Base-by-base conservation (phyloP, 1,284 basidiomycete species). In the Sparassis latifolia region DNA sequence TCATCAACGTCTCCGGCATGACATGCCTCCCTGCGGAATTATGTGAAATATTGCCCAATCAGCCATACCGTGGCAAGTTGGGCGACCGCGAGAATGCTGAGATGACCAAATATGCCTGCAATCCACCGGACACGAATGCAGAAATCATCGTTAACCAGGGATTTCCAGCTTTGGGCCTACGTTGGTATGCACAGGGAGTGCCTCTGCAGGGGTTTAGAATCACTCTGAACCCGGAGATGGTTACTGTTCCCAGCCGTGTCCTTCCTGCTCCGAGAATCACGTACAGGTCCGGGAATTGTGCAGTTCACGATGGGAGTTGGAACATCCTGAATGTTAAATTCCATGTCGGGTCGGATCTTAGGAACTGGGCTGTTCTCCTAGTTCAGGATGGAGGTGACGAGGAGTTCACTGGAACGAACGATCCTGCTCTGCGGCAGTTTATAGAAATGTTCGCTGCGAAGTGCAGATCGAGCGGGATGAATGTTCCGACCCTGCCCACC, bases 291-390 rank as follows among this genome's bases (percentile, higher is more conserved):
- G 79, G 80, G 1, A 64, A 57, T 5, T 63, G 66, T 12, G 72
- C 65, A 4, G 71, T 79, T 10, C 67, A 57, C 30, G 76, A 83
- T 39, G 87, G 81, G 0, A 75, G 76, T 30, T 90, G 88, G 88
- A 89, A 89, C 55, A 80, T 88, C 47, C 60, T 83, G 30, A 71
- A 82, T 28, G 80, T 84, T 46, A 78, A 79, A 59, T 86, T 88
- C 61, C 79, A 82, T 31, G 59, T 61, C 2, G 77, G 77, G 0
- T 80, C 70, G 0, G 55, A 50, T 2, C 71, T 86, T 27, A 45
- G 60, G 9, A 71, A 68, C 44, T 86, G 82, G 82, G 80, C 77
- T 65, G 76, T 86, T 4, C 54, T 87, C 2, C 73, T 80, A 10
- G 72, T 88, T n/a, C 65, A 70, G 20, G 84, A 86, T 5, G 62